Evolutionary conservation across 495 filamentous ascomycete genomes (phyloP).

Genomic region (Penicillium cataractarum): DNA sequence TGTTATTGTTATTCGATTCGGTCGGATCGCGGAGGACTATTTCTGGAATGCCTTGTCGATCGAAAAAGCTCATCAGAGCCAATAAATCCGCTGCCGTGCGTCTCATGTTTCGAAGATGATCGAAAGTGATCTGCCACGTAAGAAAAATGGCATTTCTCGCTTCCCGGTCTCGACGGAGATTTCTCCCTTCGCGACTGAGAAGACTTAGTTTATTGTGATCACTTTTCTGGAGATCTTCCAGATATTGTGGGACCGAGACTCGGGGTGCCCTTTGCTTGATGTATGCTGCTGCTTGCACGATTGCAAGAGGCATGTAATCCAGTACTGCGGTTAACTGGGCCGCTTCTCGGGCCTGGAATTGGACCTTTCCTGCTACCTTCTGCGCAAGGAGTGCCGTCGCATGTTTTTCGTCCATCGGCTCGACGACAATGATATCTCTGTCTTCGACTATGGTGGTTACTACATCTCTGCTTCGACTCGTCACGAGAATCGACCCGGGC

Average conservation of each 20-base stretch:
- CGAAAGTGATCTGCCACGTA: constrained; percentile 20
- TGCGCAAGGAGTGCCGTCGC: constrained; percentile 43
- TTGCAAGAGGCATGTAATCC: constrained; percentile 53
- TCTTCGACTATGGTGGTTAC: constrained; percentile 33
- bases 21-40: not conserved
- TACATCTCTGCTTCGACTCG: constrained; percentile 33
- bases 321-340: constrained; percentile 38
- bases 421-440: constrained; percentile 41
- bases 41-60: constrained; percentile 13
- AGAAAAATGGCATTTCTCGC: constrained; percentile 14
- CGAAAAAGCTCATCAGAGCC: constrained; percentile 20
- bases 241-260: not conserved
- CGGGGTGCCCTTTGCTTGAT: constrained; percentile 29
- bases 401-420: constrained; percentile 35
- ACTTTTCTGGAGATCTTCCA: constrained; percentile 27
- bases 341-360: constrained; percentile 5
- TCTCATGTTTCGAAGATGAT: constrained; percentile 6
- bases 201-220: constrained; percentile 8
- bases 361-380: constrained; percentile 28
- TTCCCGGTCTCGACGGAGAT: constrained; percentile 8
- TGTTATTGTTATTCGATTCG: constrained; percentile 3
- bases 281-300: constrained; percentile 53
- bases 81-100: constrained; percentile 14
- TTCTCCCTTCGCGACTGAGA: constrained; percentile 3
- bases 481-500: constrained; percentile 36